Evolutionary conservation across 1,284 basidiomycete species (phyloP), one percentile per base, ranked within the genome.

Genomic region (Xerocomus minutiporus): DNA sequence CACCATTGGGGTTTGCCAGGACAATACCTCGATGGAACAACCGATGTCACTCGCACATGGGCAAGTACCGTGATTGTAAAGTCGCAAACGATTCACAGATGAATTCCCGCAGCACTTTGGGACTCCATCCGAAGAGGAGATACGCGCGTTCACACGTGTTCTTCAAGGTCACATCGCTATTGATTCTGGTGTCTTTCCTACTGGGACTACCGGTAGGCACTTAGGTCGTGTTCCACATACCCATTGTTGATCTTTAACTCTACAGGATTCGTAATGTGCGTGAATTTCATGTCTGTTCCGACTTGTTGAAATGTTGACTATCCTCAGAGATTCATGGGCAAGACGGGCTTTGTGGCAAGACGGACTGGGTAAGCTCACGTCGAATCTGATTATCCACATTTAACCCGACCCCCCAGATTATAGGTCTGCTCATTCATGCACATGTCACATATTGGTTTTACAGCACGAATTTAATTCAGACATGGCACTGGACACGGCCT

Each of bases 401-500:
- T 40, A 39, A 34, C 2, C 44, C 42, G 23, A 48, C 17, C 44
- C 39, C 52, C 17, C 50, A 78, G 77, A 78, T 61, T 79, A 77
- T 57, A 71, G 76, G 75, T 78, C 54, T 15, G 54, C 8, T 25
- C 9, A 45, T 49, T 35, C 32, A 23, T 47, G 15, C 28, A 3
- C 17, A 34, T 34, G 29, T 8, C n/a, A n/a, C 17, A 26, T 1
- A 23, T 40, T 8, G 12, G 25, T 49, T 38, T 49, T 47, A 51
- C 49, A n/a, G 46, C 35, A 31, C 17, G 46, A 25, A 7, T 40
- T 5, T 12, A 35, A 52, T 38, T 29, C 36, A 84, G 89, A 51
- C 92, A 95, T 59, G 89, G 91, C 8, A 96, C 93, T n/a, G 92
- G 92, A 0, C 94, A 97, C 62, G 94, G 94, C 34, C 88, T 97